These are phyloP conservation scores for Heliocybe sulcata DNA, from an alignment of 1,284 basidiomycete species.

Conservation along the genomic window DNA sequence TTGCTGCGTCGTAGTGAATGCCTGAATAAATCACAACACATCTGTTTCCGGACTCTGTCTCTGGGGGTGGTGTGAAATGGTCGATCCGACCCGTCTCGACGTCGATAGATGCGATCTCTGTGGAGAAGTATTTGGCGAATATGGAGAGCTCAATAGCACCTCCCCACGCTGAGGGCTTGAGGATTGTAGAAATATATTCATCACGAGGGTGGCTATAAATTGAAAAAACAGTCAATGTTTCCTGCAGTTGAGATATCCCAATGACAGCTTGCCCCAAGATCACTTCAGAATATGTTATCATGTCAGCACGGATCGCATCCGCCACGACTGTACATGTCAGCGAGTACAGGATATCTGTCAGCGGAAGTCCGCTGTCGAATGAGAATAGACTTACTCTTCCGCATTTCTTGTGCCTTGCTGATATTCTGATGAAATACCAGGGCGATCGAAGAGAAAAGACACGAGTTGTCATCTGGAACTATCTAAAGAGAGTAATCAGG, in stretches of 20 bases:
- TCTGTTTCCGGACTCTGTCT: slow-evolving; percentile 25
- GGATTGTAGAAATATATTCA: slow-evolving; percentile 76
- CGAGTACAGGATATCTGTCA: slow-evolving; percentile 1
- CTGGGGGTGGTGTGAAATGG: slow-evolving; percentile 57
- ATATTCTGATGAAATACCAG: slow-evolving; percentile 81
- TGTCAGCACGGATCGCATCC: slow-evolving; percentile 67
- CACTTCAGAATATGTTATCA: slow-evolving; percentile 71
- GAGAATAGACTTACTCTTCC: slow-evolving; percentile 44
- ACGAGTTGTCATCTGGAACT: slow-evolving; percentile 91
- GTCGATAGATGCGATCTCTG: slow-evolving; percentile 87
- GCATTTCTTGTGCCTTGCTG: slow-evolving; percentile 52
- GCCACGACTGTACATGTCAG: slow-evolving; percentile 56
- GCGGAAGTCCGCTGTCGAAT: slow-evolving; percentile 4
- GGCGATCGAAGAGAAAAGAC: slow-evolving; percentile 82
- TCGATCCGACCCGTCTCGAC: slow-evolving; percentile 90
- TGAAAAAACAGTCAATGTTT: slow-evolving; percentile 2
- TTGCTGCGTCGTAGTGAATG: slow-evolving; percentile 90
- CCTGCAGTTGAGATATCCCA: slow-evolving; percentile 6
- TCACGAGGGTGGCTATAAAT: slow-evolving; percentile 54
- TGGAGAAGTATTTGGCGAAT: slow-evolving; percentile 72
- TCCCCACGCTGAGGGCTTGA: slow-evolving; percentile 80
- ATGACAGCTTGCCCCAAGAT: slow-evolving; percentile 64
- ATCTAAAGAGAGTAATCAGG: slow-evolving; percentile 36
- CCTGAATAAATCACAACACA: slow-evolving; percentile 85
- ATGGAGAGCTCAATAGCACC: slow-evolving; percentile 89